Evolutionary conservation across 768 basidiomycete species (phyloP).

Genomic region (Tephrocybe rancida): DNA sequence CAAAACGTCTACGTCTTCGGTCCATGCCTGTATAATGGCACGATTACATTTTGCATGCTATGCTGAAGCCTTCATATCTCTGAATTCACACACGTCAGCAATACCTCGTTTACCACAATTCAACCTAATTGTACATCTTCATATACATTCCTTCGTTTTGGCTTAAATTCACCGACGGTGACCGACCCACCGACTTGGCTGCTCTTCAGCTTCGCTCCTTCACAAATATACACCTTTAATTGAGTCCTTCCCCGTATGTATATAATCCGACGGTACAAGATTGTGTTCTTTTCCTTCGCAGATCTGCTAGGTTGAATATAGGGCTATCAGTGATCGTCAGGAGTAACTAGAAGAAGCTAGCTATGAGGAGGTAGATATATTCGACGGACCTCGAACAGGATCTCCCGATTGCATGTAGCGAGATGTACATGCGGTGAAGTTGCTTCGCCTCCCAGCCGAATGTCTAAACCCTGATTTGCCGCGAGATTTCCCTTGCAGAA

Average conservation of each 20-base stretch:
- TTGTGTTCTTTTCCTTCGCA: neutral
- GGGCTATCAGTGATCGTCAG: neutral
- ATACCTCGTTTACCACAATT: conserved; percentile 16
- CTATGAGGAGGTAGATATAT: neutral
- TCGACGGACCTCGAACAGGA: neutral
- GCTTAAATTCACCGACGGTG: too few relatives aligned
- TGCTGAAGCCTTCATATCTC: conserved; percentile 10
- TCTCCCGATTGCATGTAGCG: neutral
- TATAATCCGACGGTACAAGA: neutral
- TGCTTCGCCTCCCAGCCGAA: too few relatives aligned
- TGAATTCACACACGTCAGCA: conserved; percentile 10
- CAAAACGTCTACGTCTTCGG: neutral
- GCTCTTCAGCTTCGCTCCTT: too few relatives aligned
- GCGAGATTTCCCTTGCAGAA: too few relatives aligned
- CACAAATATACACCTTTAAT: neutral
- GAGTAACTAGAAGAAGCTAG: neutral
- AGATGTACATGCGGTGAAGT: too few relatives aligned
- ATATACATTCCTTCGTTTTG: neutral
- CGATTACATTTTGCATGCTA: neutral
- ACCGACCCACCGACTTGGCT: too few relatives aligned
- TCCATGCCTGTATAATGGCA: conserved; percentile 21
- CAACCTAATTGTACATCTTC: conserved; percentile 14
- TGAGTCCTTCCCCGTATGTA: neutral
- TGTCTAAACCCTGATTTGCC: too few relatives aligned
- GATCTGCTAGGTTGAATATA: neutral